These are phyloP conservation scores for Backusella luteola DNA, from an alignment of 192 early-diverging fungal species.

Conservation along the genomic window DNA sequence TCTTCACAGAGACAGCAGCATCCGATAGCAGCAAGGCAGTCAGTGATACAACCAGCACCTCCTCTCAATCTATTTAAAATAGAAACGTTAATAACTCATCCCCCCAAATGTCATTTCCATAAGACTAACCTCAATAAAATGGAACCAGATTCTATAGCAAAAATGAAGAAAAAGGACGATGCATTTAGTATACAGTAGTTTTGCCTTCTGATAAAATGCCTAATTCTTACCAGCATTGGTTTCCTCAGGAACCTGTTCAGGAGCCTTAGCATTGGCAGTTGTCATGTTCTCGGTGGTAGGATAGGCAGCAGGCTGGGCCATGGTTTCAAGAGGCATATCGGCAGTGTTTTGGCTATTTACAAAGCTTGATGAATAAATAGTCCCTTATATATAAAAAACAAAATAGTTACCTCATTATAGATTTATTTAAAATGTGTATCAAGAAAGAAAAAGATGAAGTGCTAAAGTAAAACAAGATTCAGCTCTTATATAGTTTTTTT, in stretches of 20 bases:
- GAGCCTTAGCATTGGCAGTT: background rate
- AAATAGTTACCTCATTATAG: background rate
- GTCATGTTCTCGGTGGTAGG: constrained; percentile 9
- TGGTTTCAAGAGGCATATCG: constrained; percentile 1
- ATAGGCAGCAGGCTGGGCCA: background rate
- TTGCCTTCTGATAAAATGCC: background rate
- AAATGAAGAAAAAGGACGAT: background rate
- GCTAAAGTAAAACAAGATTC: too few species aligned
- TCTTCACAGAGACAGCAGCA: constrained; percentile 10
- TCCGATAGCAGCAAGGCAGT: constrained; percentile 11
- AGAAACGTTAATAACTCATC: background rate
- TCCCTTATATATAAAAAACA: background rate
- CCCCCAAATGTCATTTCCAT: background rate
- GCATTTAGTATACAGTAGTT: background rate
- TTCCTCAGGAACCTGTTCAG: background rate
- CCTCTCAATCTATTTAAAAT: constrained; percentile 2
- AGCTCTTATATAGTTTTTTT: background rate
- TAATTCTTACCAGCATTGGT: background rate
- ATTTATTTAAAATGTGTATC: too few species aligned
- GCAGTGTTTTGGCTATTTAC: constrained; percentile 1
- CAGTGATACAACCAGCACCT: constrained; percentile 10
- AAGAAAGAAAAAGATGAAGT: too few species aligned
- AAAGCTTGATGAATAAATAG: background rate
- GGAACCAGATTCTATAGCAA: background rate
- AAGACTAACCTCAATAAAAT: background rate